These are phyloP conservation scores for Curvularia spicifera DNA, from an alignment of 2,329 filamentous ascomycete species.

Conservation along the genomic window DNA sequence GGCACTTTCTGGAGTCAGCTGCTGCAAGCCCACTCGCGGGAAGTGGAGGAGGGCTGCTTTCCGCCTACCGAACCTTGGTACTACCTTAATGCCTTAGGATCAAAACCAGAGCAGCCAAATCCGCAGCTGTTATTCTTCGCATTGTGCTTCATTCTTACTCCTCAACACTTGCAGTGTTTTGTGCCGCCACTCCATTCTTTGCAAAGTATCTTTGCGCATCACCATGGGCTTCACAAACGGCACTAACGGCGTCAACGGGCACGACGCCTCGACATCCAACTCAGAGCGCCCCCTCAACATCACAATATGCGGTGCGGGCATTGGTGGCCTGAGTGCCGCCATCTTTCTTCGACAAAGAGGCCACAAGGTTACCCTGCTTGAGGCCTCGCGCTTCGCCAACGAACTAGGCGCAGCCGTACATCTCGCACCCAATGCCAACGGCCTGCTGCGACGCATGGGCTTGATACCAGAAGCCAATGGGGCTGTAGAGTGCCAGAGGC, in stretches of 20 bases:
- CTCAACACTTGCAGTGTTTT: background rate
- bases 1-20: background rate
- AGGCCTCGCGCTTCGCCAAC: constrained; percentile 61
- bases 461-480: constrained; percentile 52
- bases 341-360: constrained; percentile 58
- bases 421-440: constrained; percentile 66
- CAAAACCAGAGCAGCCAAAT: background rate
- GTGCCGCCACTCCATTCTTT: background rate
- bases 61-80: background rate
- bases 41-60: background rate
- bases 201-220: background rate
- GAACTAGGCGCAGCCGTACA: constrained; percentile 69
- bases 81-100: background rate
- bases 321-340: constrained; percentile 61
- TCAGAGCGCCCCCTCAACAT: constrained; percentile 48
- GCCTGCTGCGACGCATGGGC: constrained; percentile 58
- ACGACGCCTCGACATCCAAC: background rate
- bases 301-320: constrained; percentile 54
- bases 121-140: background rate
- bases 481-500: constrained; percentile 36
- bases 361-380: constrained; percentile 36
- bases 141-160: background rate
- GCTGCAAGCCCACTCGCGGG: background rate
- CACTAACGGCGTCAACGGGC: constrained; percentile 3
- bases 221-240: constrained; percentile 29